These are phyloP conservation scores for Reutealis trisperma DNA, from an alignment of 345 rosid species.

Conservation along the genomic window DNA sequence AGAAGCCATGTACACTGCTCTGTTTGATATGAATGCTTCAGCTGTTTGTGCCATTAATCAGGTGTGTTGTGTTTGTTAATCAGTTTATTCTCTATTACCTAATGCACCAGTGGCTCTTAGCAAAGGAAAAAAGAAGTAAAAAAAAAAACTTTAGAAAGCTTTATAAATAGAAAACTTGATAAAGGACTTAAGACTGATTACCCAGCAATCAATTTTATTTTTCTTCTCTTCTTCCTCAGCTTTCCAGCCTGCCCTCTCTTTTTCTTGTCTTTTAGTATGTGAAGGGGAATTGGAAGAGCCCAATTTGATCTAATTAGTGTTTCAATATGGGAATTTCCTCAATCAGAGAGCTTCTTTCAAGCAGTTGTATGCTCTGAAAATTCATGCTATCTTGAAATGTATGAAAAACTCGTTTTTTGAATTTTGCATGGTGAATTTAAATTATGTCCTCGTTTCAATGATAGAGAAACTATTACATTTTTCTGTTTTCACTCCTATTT, in stretches of 20 bases:
- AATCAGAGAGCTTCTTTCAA: neutral
- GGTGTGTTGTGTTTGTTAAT: conserved; percentile 32
- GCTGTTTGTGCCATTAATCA: conserved; percentile 89
- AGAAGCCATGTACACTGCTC: conserved; percentile 64
- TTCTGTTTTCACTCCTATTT: neutral
- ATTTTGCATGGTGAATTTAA: neutral
- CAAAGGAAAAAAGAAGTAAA: neutral
- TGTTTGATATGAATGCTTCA: conserved; percentile 92
- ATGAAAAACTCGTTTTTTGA: neutral
- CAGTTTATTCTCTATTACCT: conserved; percentile 15
- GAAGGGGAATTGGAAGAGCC: neutral
- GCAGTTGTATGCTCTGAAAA: neutral
- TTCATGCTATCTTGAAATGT: conserved; percentile 7
- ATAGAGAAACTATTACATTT: neutral
- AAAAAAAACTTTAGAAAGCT: neutral
- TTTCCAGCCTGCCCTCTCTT: too few relatives aligned
- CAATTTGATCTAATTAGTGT: neutral
- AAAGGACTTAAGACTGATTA: neutral
- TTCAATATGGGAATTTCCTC: neutral
- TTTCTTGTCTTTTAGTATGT: neutral
- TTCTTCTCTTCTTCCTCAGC: neutral
- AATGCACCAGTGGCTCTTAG: conserved; percentile 3
- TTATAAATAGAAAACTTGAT: neutral
- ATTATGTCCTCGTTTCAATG: neutral
- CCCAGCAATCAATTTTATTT: neutral